Percentiles rank a stretch among this genome's conserved stretches.
Evolutionary conservation across 2,329 filamentous ascomycete genomes (phyloP).

Genomic region (Atkinsonella hypoxylon): DNA sequence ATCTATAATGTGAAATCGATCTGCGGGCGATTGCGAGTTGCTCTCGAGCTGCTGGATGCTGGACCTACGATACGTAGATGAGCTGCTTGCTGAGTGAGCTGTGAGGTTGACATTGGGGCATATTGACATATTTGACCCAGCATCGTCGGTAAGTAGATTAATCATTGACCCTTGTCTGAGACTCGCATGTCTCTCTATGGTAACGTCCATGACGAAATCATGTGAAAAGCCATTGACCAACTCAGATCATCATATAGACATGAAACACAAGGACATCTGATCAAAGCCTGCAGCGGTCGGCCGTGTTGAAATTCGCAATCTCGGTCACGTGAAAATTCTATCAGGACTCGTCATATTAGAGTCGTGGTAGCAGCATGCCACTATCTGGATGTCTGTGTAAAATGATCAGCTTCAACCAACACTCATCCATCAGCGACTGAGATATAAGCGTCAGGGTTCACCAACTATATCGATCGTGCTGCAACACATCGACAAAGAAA

Average conservation of each 20-base stretch:
- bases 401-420: constrained; percentile 6
- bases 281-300: constrained; percentile 3
- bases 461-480: constrained; percentile 7
- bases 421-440: constrained; percentile 2
- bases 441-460: constrained; percentile 9
- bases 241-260: constrained; percentile 2
- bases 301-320: constrained; percentile 4
- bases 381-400: constrained; percentile 1
- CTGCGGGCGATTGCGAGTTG: constrained; percentile 18
- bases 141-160: background rate
- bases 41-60: constrained; percentile 18
- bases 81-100: background rate
- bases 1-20: constrained; percentile 6
- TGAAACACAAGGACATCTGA: constrained; percentile 3
- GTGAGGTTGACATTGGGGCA: constrained; percentile 8
- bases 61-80: background rate
- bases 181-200: background rate
- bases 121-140: constrained; percentile 1
- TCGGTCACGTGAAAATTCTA: background rate
- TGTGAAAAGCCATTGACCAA: constrained; percentile 2
- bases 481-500: background rate
- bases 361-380: background rate
- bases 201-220: constrained; percentile 4
- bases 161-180: background rate
- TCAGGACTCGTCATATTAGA: constrained; percentile 1